phyloP scores from a whole-genome alignment of 805 yeast genomes.

The Kuraishia floccosa region DNA sequence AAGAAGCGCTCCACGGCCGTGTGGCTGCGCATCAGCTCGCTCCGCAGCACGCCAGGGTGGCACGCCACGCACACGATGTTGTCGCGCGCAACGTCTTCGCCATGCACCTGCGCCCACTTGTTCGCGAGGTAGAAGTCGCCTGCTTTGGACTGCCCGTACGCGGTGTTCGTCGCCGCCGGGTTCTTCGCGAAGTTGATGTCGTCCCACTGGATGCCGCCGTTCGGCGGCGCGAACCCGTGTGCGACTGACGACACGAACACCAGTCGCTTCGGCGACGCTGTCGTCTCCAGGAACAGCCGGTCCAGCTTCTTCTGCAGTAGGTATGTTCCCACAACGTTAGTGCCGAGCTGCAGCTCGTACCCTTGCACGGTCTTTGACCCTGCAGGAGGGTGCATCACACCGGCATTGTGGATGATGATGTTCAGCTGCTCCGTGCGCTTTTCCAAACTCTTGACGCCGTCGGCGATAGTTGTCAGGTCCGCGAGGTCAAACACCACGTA shows the following conservation, averaged over 20 bases:
- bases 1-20: background rate
- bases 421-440: slow-evolving; percentile 17
- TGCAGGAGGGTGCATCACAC: slow-evolving; percentile 27
- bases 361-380: slow-evolving; percentile 29
- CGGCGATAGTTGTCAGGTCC: slow-evolving; percentile 28
- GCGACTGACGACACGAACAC: slow-evolving; percentile 21
- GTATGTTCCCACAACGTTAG: slow-evolving; percentile 33
- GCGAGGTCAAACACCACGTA: slow-evolving; percentile 16
- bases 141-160: slow-evolving; percentile 24
- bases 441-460: slow-evolving; percentile 20
- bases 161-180: background rate
- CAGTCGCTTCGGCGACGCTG: slow-evolving; percentile 29
- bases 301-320: slow-evolving; percentile 26
- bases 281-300: slow-evolving; percentile 23
- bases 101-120: slow-evolving; percentile 19
- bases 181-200: slow-evolving; percentile 1
- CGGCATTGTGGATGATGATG: slow-evolving; percentile 30
- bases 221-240: slow-evolving; percentile 14
- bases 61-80: slow-evolving; percentile 4
- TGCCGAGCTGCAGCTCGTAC: slow-evolving; percentile 32
- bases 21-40: background rate
- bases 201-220: slow-evolving; percentile 7
- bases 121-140: slow-evolving; percentile 20
- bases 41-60: slow-evolving; percentile 3
- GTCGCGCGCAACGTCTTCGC: no score